Evolutionary conservation across 2,329 filamentous ascomycete genomes (phyloP), one percentile per base, ranked within the genome.

Genomic region (Parastagonospora nodorum): DNA sequence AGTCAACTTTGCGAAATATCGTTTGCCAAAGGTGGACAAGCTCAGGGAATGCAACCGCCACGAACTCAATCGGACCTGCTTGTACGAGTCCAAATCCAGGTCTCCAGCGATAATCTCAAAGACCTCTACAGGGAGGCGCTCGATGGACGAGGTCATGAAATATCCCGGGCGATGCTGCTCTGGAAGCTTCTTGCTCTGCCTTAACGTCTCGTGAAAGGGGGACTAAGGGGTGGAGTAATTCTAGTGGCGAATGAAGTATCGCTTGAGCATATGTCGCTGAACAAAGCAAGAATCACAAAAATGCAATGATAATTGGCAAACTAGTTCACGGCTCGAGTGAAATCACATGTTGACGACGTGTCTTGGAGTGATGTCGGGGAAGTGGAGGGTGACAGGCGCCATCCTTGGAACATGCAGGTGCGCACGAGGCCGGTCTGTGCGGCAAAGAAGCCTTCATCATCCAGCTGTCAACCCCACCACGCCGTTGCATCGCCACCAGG

Each of bases 71-170:
- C 68, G 67, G 10, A 71, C 44, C 14, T 48, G 40, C 19, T 58
- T 53, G 27, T 63, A 61, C 9, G 54, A 55, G 6, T 47, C 15
- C 8, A 64, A 36, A 24, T 57, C 42, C 15, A 71, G 44, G 37
- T 55, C 32, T 31, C 45, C 40, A 38, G 59, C 51, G 27, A 70
- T 53, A 27, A 64, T 44, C 19, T 69, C 67, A 31, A 66, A 58
- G 6, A 70, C 53, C 62, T 71, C 68, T 12, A 63, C 57, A 15
- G 66, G 65, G 38, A 71, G 65, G 36, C 50, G 42, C 42, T 68
- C 67, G 27, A 71, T 50, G 4, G 44, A 51, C 36, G 67, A 59
- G 40, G 50, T 41, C 63, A 68, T 71, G 39, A 32, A 50, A 30
- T 16, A 19, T 6, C 16, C 5, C 35, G 28, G n/a, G 19, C 19